Conservation (phyloP, 1,284 basidiomycete species). For the Ceratobasidium sp. region DNA sequence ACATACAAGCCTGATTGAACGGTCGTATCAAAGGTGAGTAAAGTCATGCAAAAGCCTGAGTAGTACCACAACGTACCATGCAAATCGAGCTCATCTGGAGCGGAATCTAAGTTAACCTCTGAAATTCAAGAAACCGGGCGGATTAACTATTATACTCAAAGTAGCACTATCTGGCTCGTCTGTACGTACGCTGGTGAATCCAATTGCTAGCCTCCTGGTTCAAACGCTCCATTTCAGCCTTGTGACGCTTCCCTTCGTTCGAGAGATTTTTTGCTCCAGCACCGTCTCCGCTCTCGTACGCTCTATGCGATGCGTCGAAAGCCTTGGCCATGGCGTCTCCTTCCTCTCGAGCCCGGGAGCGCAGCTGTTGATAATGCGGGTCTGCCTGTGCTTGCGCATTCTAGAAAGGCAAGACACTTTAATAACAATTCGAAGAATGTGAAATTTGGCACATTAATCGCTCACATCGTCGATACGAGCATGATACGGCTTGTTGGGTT, state of each 20-base stretch:
- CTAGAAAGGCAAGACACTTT: slow-evolving; percentile 51
- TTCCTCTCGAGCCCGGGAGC: slow-evolving; percentile 60
- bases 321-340: slow-evolving; percentile 67
- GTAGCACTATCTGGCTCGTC: slow-evolving; percentile 11
- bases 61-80: slow-evolving; percentile 47
- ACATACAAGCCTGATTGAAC: slow-evolving; percentile 84
- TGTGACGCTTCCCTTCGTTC: slow-evolving; percentile 83
- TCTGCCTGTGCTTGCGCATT: slow-evolving; percentile 77
- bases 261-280: slow-evolving; percentile 85
- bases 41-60: neutral
- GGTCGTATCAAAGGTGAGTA: neutral
- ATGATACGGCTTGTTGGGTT: slow-evolving; percentile 38
- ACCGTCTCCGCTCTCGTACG: slow-evolving; percentile 77
- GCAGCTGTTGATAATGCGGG: slow-evolving; percentile 72
- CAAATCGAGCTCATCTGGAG: slow-evolving; percentile 83
- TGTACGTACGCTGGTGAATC: slow-evolving; percentile 79
- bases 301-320: slow-evolving; percentile 74
- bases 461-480: slow-evolving; percentile 43
- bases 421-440: neutral
- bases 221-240: slow-evolving; percentile 80
- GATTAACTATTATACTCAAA: neutral
- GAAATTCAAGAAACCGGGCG: slow-evolving; percentile 1
- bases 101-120: slow-evolving; percentile 87
- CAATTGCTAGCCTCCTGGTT: slow-evolving; percentile 89
- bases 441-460: slow-evolving; percentile 4